Evolutionary conservation across 2,329 filamentous ascomycete species (phyloP).

Genomic region (Trichophyton schoenleinii): DNA sequence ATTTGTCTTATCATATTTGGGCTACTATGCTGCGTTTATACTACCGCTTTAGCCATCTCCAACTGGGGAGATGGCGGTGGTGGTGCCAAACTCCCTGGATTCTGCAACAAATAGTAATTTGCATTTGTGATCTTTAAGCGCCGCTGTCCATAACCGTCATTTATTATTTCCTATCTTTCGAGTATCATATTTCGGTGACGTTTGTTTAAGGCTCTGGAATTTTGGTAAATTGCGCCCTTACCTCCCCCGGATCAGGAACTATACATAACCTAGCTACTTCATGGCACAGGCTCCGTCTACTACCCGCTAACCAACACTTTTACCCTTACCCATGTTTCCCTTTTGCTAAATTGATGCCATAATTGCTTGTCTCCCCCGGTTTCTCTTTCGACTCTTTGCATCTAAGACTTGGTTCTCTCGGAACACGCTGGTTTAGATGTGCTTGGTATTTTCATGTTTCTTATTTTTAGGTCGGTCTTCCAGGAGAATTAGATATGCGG

Average conservation of each 20-base stretch:
- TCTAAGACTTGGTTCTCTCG: not conserved
- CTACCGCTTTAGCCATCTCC: constrained; percentile 70
- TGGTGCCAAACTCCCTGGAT: constrained; percentile 43
- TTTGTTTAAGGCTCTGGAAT: not conserved
- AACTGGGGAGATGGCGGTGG: constrained; percentile 62
- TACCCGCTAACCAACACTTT: not conserved
- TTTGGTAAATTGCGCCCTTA: not conserved
- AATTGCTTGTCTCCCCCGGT: not conserved
- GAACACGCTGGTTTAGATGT: not conserved
- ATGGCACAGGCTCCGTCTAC: not conserved
- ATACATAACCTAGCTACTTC: not conserved
- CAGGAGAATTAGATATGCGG: not conserved
- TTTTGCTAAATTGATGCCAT: constrained; percentile 5
- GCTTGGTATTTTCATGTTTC: not conserved
- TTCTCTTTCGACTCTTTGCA: not conserved
- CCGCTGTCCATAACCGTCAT: not conserved
- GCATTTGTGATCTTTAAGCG: constrained; percentile 1
- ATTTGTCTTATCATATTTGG: constrained; percentile 70
- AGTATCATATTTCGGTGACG: not conserved
- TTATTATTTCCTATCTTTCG: not conserved
- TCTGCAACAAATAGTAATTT: constrained; percentile 41
- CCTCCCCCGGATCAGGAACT: not conserved
- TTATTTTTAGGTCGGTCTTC: not conserved
- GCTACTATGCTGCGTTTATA: constrained; percentile 78
- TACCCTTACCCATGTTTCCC: constrained; percentile 8